Base-by-base conservation (phyloP, 2,329 filamentous ascomycete genomes). In the Exophiala sp. region DNA sequence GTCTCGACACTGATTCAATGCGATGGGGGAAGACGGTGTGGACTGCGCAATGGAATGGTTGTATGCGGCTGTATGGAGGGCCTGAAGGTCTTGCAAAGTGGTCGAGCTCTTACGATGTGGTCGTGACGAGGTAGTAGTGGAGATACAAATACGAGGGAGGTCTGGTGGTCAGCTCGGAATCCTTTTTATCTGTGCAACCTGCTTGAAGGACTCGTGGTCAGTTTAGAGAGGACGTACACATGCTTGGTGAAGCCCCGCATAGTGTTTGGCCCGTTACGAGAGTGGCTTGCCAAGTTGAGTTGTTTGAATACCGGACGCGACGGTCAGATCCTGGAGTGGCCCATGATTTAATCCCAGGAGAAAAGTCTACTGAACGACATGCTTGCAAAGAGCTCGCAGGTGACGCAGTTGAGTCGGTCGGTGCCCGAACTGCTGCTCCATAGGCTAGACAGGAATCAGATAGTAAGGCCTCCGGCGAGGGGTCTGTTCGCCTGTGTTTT, bases 271-370 rank as follows among this genome's bases (percentile, higher is more conserved):
- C 29, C 21, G 41, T 51, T 57, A 57, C 57, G 57, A 55, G 48
- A 41, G 57, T 60, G 57, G 57, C 57, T 60, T 60, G 57, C 57
- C 54, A 49, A 54, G 52, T 46, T 50, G 32, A 36, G 14, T 11
- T 39, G 20, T 5, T 29, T 29, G 24, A 29, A 29, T 29, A 29
- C 24, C 24, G 24, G 24, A 29, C 24, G 3, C 34, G 18, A 16
- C 6, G 14, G 20, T 40, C 44, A 42, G 14, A 43, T 34, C 20
- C 38, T 45, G 49, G 18, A 11, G 39, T 14, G 48, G 39, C 33
- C 29, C 32, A n/a, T 45, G 18, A 14, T 45, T 39, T 3, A 39
- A 8, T 29, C 24, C 24, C 24, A 2, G 24, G 24, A 29, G 24
- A 29, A 29, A 29, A 29, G 24, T 29, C 24, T 29, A 29, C 2